phyloP scores from a whole-genome alignment of 176 grass and related monocot genomes.

The Typha latifolia region DNA sequence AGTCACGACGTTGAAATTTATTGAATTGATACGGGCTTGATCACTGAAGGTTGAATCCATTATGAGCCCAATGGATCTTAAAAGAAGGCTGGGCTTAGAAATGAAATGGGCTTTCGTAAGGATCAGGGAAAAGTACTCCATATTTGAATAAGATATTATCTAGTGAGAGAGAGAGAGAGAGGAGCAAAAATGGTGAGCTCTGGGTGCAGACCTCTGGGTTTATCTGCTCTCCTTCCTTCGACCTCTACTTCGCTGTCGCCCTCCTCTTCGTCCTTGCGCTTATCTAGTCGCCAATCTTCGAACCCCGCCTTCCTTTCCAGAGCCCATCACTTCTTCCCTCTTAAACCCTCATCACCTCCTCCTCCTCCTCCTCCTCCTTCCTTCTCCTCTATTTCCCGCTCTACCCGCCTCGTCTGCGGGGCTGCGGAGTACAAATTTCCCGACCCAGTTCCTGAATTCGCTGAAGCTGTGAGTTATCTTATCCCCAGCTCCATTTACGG shows the following conservation, averaged over 20 bases:
- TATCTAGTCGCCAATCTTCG: not conserved
- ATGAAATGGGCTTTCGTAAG: too few relatives aligned
- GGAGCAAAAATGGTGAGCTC: too few relatives aligned
- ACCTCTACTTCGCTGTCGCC: constrained; percentile 9
- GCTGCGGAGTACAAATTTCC: constrained; percentile 70
- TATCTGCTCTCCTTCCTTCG: not conserved
- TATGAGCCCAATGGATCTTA: too few relatives aligned
- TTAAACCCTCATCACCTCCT: constrained; percentile 2
- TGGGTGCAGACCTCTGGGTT: too few relatives aligned
- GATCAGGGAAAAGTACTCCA: too few relatives aligned
- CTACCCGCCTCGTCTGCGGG: constrained; percentile 27
- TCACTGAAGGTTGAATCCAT: too few relatives aligned
- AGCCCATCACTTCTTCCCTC: constrained; percentile 2
- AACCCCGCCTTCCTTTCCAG: constrained; percentile 19
- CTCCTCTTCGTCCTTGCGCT: not conserved
- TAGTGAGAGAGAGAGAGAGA: too few relatives aligned
- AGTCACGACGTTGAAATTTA: too few relatives aligned
- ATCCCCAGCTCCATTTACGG: not conserved
- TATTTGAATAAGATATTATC: too few relatives aligned
- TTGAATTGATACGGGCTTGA: too few relatives aligned
- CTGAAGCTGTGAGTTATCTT: constrained; percentile 32
- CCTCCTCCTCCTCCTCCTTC: not conserved
- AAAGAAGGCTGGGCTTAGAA: too few relatives aligned
- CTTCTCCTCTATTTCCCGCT: not conserved
- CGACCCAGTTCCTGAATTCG: constrained; percentile 80